phyloP scores from a whole-genome alignment of 768 basidiomycete genomes.

The Dacryopinax primogenitus region DNA sequence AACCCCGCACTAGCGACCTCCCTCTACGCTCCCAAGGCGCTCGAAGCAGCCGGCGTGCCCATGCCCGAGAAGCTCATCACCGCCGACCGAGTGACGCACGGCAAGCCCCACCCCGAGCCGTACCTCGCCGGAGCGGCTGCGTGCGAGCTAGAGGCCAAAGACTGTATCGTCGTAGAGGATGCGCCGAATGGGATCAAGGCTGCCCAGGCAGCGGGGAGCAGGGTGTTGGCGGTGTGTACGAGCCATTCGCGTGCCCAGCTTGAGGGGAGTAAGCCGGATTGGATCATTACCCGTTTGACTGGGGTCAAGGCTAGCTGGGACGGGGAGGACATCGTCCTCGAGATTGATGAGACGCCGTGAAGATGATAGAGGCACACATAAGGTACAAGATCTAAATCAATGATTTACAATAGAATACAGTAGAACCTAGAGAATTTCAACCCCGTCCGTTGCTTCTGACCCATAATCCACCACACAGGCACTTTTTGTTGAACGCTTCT shows the following conservation, averaged over 20 bases:
- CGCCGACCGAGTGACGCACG: conserved; percentile 55
- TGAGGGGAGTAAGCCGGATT: conserved; percentile 2
- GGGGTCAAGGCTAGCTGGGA: neutral
- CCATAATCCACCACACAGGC: neutral
- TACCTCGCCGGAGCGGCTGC: conserved; percentile 64
- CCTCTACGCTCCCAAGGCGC: conserved; percentile 54
- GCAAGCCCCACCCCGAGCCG: conserved; percentile 83
- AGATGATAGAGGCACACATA: too few species aligned
- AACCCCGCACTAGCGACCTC: conserved; percentile 50
- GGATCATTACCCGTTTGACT: neutral
- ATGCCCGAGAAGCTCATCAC: conserved; percentile 57
- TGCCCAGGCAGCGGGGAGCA: conserved; percentile 62
- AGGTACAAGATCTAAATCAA: neutral
- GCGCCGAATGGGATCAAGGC: conserved; percentile 70
- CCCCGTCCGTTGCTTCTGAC: neutral
- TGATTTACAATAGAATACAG: neutral
- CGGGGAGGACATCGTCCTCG: neutral
- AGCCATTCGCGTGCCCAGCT: conserved; percentile 52
- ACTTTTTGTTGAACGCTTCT: neutral
- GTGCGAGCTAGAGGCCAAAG: conserved; percentile 42
- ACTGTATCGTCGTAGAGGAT: conserved; percentile 80
- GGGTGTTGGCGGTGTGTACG: conserved; percentile 72
- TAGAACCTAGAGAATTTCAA: neutral
- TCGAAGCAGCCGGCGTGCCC: conserved; percentile 49
- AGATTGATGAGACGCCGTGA: neutral